These are phyloP conservation scores for Neopestalotiopsis sp. DNA, from an alignment of 2,329 filamentous ascomycete species.

Conservation along the genomic window DNA sequence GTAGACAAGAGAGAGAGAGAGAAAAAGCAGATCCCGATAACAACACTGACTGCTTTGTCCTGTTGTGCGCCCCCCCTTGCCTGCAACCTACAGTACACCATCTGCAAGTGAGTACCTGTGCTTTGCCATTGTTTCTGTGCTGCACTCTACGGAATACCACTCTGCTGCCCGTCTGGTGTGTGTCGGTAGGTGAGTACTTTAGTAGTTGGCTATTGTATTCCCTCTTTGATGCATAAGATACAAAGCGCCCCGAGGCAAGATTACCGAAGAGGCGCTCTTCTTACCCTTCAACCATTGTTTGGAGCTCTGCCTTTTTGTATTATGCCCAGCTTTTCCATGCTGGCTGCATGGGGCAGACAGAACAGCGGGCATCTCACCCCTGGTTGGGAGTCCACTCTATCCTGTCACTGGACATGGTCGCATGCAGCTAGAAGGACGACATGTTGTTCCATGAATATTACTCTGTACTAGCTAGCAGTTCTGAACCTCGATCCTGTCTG, in stretches of 20 bases:
- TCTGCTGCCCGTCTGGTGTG: not conserved
- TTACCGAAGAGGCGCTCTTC: not conserved
- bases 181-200: not conserved
- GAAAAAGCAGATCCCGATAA: not conserved
- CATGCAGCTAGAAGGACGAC: conserved; percentile 2
- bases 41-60: not conserved
- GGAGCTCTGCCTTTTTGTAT: not conserved
- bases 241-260: not conserved
- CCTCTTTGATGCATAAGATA: not conserved
- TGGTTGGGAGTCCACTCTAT: not conserved
- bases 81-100: not conserved
- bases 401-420: not conserved
- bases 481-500: not conserved
- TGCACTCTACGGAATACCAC: not conserved
- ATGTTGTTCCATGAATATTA: not conserved
- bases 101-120: not conserved
- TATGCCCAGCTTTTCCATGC: not conserved
- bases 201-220: not conserved
- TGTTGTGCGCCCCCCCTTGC: not conserved
- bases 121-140: not conserved
- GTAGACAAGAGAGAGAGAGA: not conserved
- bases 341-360: not conserved
- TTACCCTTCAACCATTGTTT: not conserved
- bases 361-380: not conserved
- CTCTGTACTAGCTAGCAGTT: not conserved